phyloP scores from a whole-genome alignment of 1,139 yeast genomes.

The Sporopachydermia cereana region DNA sequence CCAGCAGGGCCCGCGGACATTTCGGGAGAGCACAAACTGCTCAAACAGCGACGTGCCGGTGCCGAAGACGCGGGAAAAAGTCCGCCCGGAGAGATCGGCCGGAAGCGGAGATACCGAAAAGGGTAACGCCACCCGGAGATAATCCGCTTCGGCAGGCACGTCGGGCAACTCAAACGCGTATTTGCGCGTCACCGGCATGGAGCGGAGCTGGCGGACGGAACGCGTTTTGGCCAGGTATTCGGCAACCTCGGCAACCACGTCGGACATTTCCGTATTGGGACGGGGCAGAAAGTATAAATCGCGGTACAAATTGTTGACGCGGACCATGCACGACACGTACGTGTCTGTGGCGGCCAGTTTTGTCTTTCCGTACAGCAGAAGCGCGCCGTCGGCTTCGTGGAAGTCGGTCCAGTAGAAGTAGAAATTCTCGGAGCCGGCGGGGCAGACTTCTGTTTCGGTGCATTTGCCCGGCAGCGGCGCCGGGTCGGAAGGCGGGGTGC shows the following conservation, averaged over 20 bases:
- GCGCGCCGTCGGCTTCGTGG: slow-evolving; percentile 58
- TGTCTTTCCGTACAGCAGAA: slow-evolving; percentile 80
- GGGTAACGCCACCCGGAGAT: slow-evolving; percentile 70
- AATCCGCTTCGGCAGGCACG: slow-evolving; percentile 71
- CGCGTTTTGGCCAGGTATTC: slow-evolving; percentile 51
- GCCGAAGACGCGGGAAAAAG: slow-evolving; percentile 76
- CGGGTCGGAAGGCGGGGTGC: slow-evolving; percentile 10
- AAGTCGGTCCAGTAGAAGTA: slow-evolving; percentile 88
- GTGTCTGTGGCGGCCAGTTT: slow-evolving; percentile 32
- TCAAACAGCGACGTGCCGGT: slow-evolving; percentile 66
- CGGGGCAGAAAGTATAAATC: slow-evolving; percentile 76
- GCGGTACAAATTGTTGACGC: slow-evolving; percentile 56
- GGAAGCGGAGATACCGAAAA: slow-evolving; percentile 55
- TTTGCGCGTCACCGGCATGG: slow-evolving; percentile 63
- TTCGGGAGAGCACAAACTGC: slow-evolving; percentile 69
- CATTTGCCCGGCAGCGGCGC: slow-evolving; percentile 33
- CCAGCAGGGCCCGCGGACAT: slow-evolving; percentile 98
- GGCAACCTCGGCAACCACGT: slow-evolving; percentile 67
- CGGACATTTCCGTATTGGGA: slow-evolving; percentile 37
- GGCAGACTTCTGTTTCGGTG: slow-evolving; percentile 33
- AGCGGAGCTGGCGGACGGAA: slow-evolving; percentile 50
- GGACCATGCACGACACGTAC: slow-evolving; percentile 66
- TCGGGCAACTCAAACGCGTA: slow-evolving; percentile 83
- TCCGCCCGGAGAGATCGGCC: slow-evolving; percentile 56
- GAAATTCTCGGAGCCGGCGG: slow-evolving; percentile 35